Percentiles rank a stretch among this genome's conserved stretches.
phyloP scores from a whole-genome alignment of 2,329 filamentous ascomycete genomes.

The Penicillium sp. region DNA sequence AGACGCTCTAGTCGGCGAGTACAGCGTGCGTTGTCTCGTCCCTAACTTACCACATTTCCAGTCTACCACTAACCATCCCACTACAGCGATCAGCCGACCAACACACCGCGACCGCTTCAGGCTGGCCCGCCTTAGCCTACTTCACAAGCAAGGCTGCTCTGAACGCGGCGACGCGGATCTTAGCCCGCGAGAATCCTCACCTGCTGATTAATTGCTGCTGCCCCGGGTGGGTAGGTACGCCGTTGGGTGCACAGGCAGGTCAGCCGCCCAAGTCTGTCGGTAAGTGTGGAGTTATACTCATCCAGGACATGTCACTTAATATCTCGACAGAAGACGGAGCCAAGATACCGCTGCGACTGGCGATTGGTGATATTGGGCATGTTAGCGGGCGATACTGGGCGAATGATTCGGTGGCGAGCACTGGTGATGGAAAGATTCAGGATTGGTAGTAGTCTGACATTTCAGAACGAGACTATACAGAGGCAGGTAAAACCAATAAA shows the following conservation, averaged over 20 bases:
- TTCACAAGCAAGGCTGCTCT: background rate
- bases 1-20: background rate
- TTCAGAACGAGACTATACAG: background rate
- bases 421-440: background rate
- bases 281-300: background rate
- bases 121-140: background rate
- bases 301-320: background rate
- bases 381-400: background rate
- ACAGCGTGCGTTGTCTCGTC: background rate
- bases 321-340: background rate
- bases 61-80: background rate
- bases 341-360: background rate
- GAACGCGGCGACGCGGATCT: background rate
- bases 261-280: background rate
- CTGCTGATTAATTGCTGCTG: background rate
- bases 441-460: background rate
- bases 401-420: background rate
- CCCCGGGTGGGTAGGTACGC: background rate
- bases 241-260: background rate
- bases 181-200: background rate
- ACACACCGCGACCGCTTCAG: background rate
- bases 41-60: background rate
- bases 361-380: background rate
- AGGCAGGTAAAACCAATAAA: background rate
- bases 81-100: background rate